Evolutionary conservation across 208 protist genomes (phyloP).

Genomic region (Crithidia acanthocephali): DNA sequence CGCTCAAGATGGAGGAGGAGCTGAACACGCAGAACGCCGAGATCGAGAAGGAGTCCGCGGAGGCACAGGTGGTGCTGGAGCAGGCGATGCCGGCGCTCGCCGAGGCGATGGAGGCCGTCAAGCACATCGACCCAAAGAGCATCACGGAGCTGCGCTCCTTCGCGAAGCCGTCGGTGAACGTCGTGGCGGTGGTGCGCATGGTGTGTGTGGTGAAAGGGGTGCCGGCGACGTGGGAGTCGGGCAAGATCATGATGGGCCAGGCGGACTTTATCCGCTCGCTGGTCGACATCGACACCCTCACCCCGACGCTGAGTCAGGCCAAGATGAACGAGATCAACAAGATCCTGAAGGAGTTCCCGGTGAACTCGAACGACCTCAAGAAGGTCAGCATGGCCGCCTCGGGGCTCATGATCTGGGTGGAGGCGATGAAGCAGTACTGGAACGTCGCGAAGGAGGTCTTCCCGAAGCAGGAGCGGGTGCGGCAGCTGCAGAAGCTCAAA

Average conservation of each 20-base stretch:
- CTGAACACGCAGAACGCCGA: slow-evolving; percentile 91
- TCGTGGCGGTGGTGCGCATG: slow-evolving; percentile 97
- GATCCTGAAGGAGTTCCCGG: slow-evolving; percentile 91
- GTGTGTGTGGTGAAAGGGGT: slow-evolving; percentile 93
- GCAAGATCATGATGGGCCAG: slow-evolving; percentile 94
- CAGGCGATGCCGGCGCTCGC: slow-evolving; percentile 97
- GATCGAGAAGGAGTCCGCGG: slow-evolving; percentile 92
- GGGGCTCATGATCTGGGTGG: slow-evolving; percentile 97
- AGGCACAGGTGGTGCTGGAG: slow-evolving; percentile 95
- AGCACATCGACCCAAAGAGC: slow-evolving; percentile 95
- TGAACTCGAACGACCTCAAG: slow-evolving; percentile 93
- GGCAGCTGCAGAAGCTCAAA: slow-evolving; percentile 92
- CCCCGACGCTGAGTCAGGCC: slow-evolving; percentile 88
- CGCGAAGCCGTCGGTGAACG: slow-evolving; percentile 94
- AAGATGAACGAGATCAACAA: slow-evolving; percentile 96
- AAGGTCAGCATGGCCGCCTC: slow-evolving; percentile 93
- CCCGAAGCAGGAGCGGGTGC: slow-evolving; percentile 96
- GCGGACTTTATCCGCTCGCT: slow-evolving; percentile 91
- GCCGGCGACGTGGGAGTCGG: slow-evolving; percentile 88
- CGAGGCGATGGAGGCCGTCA: slow-evolving; percentile 96
- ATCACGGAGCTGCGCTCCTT: slow-evolving; percentile 98
- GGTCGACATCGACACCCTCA: slow-evolving; percentile 91
- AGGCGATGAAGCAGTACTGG: slow-evolving; percentile 98
- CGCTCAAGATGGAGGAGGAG: slow-evolving; percentile 91
- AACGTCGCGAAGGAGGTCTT: slow-evolving; percentile 97